These are phyloP conservation scores for Gossypium davidsonii DNA, from an alignment of 441 rosid species.

Conservation along the genomic window DNA sequence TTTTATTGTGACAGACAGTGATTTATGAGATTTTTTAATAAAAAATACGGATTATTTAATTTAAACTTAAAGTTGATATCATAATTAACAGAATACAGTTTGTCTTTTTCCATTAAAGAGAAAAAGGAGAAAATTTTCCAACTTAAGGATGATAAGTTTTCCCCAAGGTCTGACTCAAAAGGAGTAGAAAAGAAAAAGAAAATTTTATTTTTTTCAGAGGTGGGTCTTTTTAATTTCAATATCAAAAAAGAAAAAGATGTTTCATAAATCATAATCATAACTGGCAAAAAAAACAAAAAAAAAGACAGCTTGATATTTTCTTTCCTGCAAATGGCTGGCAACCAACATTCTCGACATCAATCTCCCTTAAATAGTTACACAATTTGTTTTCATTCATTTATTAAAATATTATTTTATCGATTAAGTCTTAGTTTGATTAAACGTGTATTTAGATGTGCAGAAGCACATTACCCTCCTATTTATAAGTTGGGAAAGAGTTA, in stretches of 20 bases:
- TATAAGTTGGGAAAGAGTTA: too few species aligned
- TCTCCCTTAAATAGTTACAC: background rate
- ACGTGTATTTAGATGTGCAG: too few species aligned
- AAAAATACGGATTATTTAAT: background rate
- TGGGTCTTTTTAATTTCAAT: background rate
- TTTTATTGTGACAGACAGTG: background rate
- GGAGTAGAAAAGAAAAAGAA: background rate
- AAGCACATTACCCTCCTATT: too few species aligned
- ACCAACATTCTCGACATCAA: background rate
- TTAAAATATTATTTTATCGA: too few species aligned
- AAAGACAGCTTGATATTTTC: slow-evolving; percentile 4
- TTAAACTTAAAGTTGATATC: background rate
- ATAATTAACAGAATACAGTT: background rate
- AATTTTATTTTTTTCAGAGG: background rate
- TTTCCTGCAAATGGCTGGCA: slow-evolving; percentile 17
- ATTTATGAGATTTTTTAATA: background rate
- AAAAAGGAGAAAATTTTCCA: background rate
- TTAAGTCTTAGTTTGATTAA: too few species aligned
- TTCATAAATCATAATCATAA: background rate
- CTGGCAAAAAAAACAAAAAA: background rate
- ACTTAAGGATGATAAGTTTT: slow-evolving; percentile 7
- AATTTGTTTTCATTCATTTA: too few species aligned
- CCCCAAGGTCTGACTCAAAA: slow-evolving; percentile 15
- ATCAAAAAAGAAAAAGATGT: background rate
- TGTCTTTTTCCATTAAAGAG: background rate